Evolutionary conservation across 108 stramenopile genomes (phyloP).

Genomic region (Cyclotella kingstonii): DNA sequence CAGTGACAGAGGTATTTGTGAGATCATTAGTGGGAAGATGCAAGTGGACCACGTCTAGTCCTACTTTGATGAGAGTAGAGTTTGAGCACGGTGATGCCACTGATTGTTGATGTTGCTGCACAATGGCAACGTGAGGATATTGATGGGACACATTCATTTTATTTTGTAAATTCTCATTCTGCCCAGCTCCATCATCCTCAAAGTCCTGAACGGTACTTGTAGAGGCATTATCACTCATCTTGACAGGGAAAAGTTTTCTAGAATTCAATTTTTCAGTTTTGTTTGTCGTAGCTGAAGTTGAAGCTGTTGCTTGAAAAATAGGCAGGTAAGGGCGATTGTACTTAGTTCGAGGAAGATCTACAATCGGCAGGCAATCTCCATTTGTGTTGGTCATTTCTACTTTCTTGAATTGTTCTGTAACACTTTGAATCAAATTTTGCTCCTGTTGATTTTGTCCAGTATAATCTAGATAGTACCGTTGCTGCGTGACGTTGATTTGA

Average conservation of each 20-base stretch:
- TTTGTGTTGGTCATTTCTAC: background rate
- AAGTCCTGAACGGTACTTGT: background rate
- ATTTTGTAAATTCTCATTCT: conserved; percentile 26
- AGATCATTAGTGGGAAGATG: conserved; percentile 46
- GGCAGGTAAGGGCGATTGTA: conserved; percentile 75
- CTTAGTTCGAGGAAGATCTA: conserved; percentile 64
- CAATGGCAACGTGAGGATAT: conserved; percentile 70
- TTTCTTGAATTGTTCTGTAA: background rate
- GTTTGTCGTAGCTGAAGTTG: background rate
- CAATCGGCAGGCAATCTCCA: conserved; percentile 22
- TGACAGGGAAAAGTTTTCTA: too few relatives aligned
- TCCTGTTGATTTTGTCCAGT: too few relatives aligned
- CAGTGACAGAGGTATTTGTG: conserved; percentile 35
- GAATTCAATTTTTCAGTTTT: background rate
- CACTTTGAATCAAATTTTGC: background rate
- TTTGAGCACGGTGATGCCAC: background rate
- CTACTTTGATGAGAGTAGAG: conserved; percentile 15
- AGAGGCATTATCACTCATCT: background rate
- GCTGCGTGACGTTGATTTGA: too few relatives aligned
- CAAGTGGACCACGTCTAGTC: conserved; percentile 73
- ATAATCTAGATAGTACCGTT: too few relatives aligned
- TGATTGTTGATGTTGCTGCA: conserved; percentile 15
- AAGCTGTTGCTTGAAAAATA: background rate
- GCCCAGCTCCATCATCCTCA: background rate
- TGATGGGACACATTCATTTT: conserved; percentile 78